phyloP scores from a whole-genome alignment of 768 basidiomycete genomes.

The Tricholoma furcatifolium region DNA sequence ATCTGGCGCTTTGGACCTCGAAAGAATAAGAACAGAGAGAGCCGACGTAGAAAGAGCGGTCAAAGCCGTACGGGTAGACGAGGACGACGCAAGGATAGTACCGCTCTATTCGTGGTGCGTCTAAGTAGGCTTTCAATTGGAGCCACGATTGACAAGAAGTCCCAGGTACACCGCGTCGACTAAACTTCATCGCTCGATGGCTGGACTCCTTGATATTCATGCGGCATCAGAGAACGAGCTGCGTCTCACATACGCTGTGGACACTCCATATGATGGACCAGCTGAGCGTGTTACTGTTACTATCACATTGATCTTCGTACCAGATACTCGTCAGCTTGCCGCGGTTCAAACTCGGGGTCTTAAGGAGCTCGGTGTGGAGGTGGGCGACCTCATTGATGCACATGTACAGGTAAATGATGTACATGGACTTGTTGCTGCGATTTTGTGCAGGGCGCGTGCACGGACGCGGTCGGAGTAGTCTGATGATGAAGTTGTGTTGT shows the following conservation, averaged over 20 bases:
- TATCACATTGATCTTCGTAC: conserved; percentile 64
- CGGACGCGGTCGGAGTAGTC: conserved; percentile 1
- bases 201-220: conserved; percentile 57
- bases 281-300: conserved; percentile 42
- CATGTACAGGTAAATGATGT: conserved; percentile 66
- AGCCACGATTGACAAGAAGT: background rate
- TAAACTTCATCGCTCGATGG: conserved; percentile 59
- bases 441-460: conserved; percentile 47
- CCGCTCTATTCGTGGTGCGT: conserved; percentile 71
- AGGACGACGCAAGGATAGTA: conserved; percentile 63
- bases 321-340: conserved; percentile 65
- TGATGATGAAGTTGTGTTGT: background rate
- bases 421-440: conserved; percentile 59
- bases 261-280: conserved; percentile 21
- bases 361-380: conserved; percentile 49
- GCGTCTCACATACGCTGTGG: conserved; percentile 61
- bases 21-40: conserved; percentile 55
- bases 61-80: conserved; percentile 51
- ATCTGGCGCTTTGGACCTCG: conserved; percentile 50
- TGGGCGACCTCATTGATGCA: conserved; percentile 58
- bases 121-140: background rate
- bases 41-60: conserved; percentile 73
- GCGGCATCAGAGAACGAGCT: conserved; percentile 76
- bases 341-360: conserved; percentile 55
- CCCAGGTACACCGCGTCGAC: conserved; percentile 72